Conservation (phyloP, 2,329 filamentous ascomycete species). For the Neophaeococcomyces aloes region DNA sequence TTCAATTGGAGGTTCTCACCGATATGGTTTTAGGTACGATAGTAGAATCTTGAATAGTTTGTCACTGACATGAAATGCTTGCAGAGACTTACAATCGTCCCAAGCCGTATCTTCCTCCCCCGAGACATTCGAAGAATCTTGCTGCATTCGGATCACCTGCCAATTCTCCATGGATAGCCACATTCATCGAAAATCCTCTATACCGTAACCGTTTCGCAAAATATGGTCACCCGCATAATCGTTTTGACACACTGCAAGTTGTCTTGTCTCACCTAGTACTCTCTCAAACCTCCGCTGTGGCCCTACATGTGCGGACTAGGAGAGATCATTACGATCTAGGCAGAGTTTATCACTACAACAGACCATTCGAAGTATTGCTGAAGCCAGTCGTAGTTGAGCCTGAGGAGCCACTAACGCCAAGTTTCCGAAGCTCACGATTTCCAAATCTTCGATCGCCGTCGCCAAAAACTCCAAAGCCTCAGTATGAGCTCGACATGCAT, state of each 20-base stretch:
- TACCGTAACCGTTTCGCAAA: constrained; percentile 1
- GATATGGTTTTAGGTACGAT: constrained; percentile 20
- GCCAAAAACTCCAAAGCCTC: constrained; percentile 12
- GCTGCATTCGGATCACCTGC: constrained; percentile 14
- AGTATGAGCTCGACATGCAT: constrained; percentile 22
- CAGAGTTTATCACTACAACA: constrained; percentile 22
- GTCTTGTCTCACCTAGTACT: constrained; percentile 26
- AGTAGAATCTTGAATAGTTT: neutral
- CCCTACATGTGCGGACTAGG: constrained; percentile 9
- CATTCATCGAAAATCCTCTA: constrained; percentile 10
- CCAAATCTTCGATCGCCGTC: constrained; percentile 7
- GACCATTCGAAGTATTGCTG: constrained; percentile 22
- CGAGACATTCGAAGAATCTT: constrained; percentile 16
- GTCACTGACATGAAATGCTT: neutral
- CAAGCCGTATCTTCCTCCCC: constrained; percentile 9
- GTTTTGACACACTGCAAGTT: constrained; percentile 22
- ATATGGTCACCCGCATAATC: constrained; percentile 14
- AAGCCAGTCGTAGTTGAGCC: neutral
- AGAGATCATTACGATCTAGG: constrained; percentile 19
- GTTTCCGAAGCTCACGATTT: constrained; percentile 1
- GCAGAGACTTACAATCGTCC: constrained; percentile 15
- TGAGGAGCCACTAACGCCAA: constrained; percentile 14
- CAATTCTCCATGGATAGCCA: constrained; percentile 15
- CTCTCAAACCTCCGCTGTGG: constrained; percentile 14
- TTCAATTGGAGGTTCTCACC: constrained; percentile 23